Base-by-base conservation (phyloP, 208 protist species). In the Phytomonas francai region DNA sequence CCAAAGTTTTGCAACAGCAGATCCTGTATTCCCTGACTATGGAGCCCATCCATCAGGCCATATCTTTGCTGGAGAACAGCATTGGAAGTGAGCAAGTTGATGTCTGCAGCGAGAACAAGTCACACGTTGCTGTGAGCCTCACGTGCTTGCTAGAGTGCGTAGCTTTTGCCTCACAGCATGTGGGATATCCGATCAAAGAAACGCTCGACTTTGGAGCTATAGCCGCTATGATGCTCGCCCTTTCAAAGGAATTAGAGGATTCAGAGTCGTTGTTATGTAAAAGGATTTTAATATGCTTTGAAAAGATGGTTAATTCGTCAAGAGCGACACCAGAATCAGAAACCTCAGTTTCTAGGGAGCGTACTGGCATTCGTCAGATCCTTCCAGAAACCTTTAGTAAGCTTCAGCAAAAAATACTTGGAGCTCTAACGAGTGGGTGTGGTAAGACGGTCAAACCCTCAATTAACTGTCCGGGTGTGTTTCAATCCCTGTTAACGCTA, bases 401-500 rank as follows among this genome's bases (percentile, higher is more conserved):
- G 27, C 29, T 70, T 27, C 66, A 70, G 29, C 22, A 62, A 29
- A 39, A 32, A 28, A 27, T 70, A 34, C 14, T 59, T 39, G 45
- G 66, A 32, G 28, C 51, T 28, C 28, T 60, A 42, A 25, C 54
- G 66, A 39, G 9, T 22, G 66, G 30, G 14, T 16, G 54, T 6
- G 34, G 30, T 59, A 29, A 30, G 49, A 19, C 27, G n/a, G 66
- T 27, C 22, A 22, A 22, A n/a, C 56, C 29, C 8, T 32, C 66
- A 22, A 59, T 80, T 9, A 67, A 58, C 36, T 85, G 80, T 68
- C 51, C 60, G 0, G 80, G 79, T 34, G 80, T 69, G 16, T 71
- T 85, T 30, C 73, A 81, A 42, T 82, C 64, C 36, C 29, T 85
- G 19, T 71, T 69, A 16, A 77, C 67, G 0, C 45, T 91, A 27